Conservation (phyloP, 352 stramenopile species). For the Elongisporangium anandrum region DNA sequence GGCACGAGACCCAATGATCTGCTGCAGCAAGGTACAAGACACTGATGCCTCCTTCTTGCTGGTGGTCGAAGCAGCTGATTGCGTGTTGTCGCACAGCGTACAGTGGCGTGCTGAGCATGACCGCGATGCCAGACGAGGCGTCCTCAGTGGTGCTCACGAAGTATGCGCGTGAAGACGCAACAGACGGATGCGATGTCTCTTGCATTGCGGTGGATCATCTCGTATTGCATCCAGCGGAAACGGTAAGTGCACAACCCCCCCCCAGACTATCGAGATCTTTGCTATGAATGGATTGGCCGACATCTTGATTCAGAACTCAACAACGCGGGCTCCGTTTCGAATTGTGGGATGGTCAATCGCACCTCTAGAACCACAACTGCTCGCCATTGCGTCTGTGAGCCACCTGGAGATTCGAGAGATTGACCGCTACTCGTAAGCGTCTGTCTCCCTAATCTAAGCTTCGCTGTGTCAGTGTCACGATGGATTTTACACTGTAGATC, state of each 20-base stretch:
- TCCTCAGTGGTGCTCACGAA: constrained; percentile 26
- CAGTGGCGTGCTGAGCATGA: constrained; percentile 30
- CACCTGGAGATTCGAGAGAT: constrained; percentile 35
- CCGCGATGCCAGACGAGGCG: constrained; percentile 24
- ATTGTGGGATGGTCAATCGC: constrained; percentile 25
- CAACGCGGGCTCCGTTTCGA: constrained; percentile 3
- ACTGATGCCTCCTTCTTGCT: background rate
- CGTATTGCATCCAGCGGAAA: constrained; percentile 6
- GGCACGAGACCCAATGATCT: constrained; percentile 27
- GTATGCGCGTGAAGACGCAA: constrained; percentile 13
- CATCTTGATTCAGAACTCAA: background rate
- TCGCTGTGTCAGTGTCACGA: background rate
- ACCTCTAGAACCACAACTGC: constrained; percentile 12
- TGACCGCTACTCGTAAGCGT: background rate
- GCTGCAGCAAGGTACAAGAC: constrained; percentile 29
- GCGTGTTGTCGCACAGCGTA: constrained; percentile 21
- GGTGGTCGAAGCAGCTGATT: background rate
- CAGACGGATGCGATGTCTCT: constrained; percentile 3
- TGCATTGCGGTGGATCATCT: background rate
- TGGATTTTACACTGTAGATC: background rate
- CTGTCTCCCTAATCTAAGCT: background rate
- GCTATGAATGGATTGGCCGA: background rate
- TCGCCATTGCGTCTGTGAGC: constrained; percentile 19
- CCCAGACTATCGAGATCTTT: background rate
- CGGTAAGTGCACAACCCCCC: background rate